Percentiles rank a stretch among this genome's conserved stretches.
phyloP scores from a whole-genome alignment of 2,329 filamentous ascomycete genomes.

The Penicillium sp. region DNA sequence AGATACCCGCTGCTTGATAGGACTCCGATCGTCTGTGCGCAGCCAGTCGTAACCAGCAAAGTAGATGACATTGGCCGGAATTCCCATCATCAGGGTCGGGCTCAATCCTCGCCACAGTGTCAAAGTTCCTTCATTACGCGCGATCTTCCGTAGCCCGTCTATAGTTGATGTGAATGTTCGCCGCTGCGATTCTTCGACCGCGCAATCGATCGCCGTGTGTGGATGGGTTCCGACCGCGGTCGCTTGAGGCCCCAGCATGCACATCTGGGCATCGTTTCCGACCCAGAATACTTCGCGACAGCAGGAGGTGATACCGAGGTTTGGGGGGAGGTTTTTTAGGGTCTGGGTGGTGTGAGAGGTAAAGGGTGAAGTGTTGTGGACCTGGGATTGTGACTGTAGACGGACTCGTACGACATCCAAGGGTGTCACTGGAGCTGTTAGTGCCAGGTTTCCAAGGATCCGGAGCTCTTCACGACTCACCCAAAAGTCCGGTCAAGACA shows the following conservation, averaged over 20 bases:
- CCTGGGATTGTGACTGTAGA: conserved; percentile 74
- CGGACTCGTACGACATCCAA: conserved; percentile 95
- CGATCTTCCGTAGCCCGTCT: conserved; percentile 90
- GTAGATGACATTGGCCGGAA: conserved; percentile 96
- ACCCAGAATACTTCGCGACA: conserved; percentile 97
- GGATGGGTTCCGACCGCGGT: conserved; percentile 42
- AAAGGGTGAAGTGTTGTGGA: conserved; percentile 55
- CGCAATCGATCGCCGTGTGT: conserved; percentile 64
- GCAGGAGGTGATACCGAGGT: conserved; percentile 88
- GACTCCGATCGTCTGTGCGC: conserved; percentile 69
- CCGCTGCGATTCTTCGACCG: conserved; percentile 80
- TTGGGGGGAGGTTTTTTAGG: conserved; percentile 70
- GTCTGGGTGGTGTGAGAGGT: conserved; percentile 49
- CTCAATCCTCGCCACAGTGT: conserved; percentile 91
- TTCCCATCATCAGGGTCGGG: conserved; percentile 90
- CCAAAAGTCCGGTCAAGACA: conserved; percentile 80
- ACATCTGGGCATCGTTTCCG: conserved; percentile 77
- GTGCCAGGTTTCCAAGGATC: background rate
- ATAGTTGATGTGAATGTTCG: conserved; percentile 85
- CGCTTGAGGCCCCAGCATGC: conserved; percentile 60
- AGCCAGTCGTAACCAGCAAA: conserved; percentile 98
- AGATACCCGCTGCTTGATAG: conserved; percentile 60
- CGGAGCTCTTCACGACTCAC: conserved; percentile 50
- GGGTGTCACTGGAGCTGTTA: conserved; percentile 68
- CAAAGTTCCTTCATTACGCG: conserved; percentile 80